Base-by-base conservation (phyloP, 208 protist species). In the Herpetomonas tarakana region DNA sequence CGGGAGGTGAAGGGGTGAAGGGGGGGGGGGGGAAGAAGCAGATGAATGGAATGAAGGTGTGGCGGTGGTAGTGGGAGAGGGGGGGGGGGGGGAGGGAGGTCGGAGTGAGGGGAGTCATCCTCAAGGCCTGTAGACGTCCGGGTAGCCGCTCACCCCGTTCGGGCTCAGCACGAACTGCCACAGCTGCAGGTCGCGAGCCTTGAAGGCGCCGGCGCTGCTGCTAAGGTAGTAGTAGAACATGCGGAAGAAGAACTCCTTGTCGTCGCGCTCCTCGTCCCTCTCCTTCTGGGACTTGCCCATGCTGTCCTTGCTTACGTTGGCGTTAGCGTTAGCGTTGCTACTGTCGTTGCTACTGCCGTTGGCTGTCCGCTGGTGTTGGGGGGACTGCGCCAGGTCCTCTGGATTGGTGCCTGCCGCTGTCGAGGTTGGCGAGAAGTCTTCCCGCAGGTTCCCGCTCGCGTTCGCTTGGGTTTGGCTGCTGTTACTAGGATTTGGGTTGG, bases 141-240 rank as follows among this genome's bases (percentile, higher is more conserved):
- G 39, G 62, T 83, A 83, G 9, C 74, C 69, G 0, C 65, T 65
- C 11, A 76, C 49, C 2, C 78, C 78, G 19, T 75, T 74, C 35
- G 74, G 74, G 35, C 71, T 81, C 57, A 81, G 59, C 30, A 86
- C 75, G 19, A 81, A 62, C 51, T 86, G 78, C 78, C 78, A 86
- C 27, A 86, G 68, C 64, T 86, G 78, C 24, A 86, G 41, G 24
- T 82, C 74, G 27, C 78, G 74, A 24, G 70, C 70, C 29, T 45
- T 41, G 44, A 86, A 86, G 22, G 71, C 78, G 22, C 74, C 78
- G 0, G 74, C 74, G 52, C 78, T 82, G 62, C 71, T 82, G 62
- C 78, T 86, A 3, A 86, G 68, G 53, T 81, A 86, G 61, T 86
- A 86, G 71, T 77, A 86, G 41, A 86, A 86, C 66, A 78, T 86